Conservation (phyloP, 352 stramenopile species). For the Phytopythium ostracodes region DNA sequence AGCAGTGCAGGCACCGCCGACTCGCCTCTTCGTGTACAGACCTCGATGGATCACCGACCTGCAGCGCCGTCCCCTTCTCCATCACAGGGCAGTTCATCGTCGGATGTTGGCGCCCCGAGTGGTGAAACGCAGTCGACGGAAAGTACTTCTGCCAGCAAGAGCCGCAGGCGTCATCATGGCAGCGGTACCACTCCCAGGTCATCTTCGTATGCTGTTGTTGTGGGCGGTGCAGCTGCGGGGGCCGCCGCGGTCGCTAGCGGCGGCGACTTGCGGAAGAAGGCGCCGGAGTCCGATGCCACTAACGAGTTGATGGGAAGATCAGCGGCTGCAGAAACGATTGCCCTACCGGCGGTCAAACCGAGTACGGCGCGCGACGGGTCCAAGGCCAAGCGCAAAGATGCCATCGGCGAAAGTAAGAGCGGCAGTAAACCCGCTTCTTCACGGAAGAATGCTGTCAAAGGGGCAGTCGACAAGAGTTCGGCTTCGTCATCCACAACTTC, state of each 20-base stretch:
- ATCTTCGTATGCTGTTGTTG: constrained; percentile 6
- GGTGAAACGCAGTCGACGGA: not conserved
- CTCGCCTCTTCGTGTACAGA: not conserved
- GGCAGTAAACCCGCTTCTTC: not conserved
- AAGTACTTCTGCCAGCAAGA: not conserved
- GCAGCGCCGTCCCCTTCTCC: not conserved
- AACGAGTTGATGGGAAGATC: not conserved
- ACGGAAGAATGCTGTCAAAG: constrained; percentile 19
- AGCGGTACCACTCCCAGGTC: not conserved
- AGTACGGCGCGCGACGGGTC: not conserved
- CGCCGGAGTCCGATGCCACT: not conserved
- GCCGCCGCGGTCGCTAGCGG: too few relatives aligned
- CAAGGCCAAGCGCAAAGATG: constrained; percentile 3
- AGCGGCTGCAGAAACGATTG: not conserved
- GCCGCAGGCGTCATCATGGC: not conserved
- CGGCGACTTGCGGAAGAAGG: not conserved
- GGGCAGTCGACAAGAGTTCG: constrained; percentile 15
- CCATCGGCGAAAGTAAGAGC: not conserved
- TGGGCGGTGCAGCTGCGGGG: not conserved
- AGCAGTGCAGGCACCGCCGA: not conserved
- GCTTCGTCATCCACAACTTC: not conserved
- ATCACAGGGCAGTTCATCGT: constrained; percentile 5
- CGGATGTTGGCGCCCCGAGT: not conserved
- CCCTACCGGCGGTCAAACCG: not conserved
- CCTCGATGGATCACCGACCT: not conserved